Evolutionary conservation across 164 flowering plant species (phyloP), one percentile per base, ranked within the genome.

Genomic region (Nymphaea thermarum): DNA sequence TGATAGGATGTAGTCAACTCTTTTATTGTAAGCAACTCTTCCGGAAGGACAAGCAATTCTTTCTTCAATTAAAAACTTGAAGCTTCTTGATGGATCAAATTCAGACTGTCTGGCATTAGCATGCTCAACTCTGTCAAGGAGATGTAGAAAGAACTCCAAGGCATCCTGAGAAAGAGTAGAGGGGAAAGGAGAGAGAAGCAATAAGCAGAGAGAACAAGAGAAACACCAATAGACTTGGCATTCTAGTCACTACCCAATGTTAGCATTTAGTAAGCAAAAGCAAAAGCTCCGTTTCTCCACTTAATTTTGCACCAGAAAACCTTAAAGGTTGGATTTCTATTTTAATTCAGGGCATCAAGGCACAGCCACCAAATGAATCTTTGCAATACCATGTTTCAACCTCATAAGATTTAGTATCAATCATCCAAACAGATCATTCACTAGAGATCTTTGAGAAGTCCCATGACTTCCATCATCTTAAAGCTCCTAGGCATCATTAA

Each of bases 51-150:
- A 95, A 61, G 70, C 75, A 63, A 95, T 74, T 41, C 91, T 81
- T 60, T 95, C 99, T 84, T 92, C 99, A 78, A 95, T 80, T 43
- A 96, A 94, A 84, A 95, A 95, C 79, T 90, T 90, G 81, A 95
- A 95, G 80, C 89, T 76, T 77, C 82, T 90, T 59, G 98, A 82
- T 25, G 99, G 96, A 74, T 92, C 98, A 74, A 75, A 67, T 44
- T 77, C 86, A 70, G 87, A 77, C 43, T 78, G 85, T 44, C 83
- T 85, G 72, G 81, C 61, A 79, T 87, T 87, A 60, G 77, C 77
- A 69, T 87, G 83, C 74, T 90, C 98, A 77, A 92, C 96, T 85
- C 90, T 96, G 75, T 95, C 99, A 73, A 93, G 82, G 65, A 93
- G 81, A 81, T 93, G 98, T 14, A 89, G 90, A 74, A 91, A 93